Percentiles rank a stretch among this genome's conserved stretches.
These are phyloP conservation scores for Thermothielavioides terrestris DNA, from an alignment of 495 filamentous ascomycete genomes.

Conservation along the genomic window DNA sequence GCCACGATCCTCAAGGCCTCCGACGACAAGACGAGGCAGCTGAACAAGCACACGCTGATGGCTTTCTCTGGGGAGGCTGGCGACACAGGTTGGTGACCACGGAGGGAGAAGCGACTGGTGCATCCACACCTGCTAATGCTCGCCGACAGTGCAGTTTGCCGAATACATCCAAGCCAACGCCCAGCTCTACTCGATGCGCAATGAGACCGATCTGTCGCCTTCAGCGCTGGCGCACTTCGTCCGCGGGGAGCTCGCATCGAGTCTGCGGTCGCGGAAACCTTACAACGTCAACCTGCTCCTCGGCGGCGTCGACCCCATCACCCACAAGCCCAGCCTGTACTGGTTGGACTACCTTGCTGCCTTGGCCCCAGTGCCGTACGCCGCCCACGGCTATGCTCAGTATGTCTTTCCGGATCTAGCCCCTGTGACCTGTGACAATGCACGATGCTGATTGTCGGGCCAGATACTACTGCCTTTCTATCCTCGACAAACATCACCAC, in stretches of 20 bases:
- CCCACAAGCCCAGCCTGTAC: constrained; percentile 78
- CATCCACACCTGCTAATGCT: constrained; percentile 22
- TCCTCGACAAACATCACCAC: constrained; percentile 96
- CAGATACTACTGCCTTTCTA: constrained; percentile 85
- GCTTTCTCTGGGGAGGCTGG: constrained; percentile 95
- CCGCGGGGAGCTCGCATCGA: constrained; percentile 80
- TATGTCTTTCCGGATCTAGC: constrained; percentile 40
- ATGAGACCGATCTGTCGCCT: constrained; percentile 81
- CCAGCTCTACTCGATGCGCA: constrained; percentile 97
- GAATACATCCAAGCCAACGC: constrained; percentile 99
- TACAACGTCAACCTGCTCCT: constrained; percentile 95
- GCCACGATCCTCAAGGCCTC: constrained; percentile 90
- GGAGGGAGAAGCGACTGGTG: not conserved
- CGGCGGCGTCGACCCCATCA: constrained; percentile 83
- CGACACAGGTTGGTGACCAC: constrained; percentile 64
- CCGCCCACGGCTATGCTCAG: constrained; percentile 96
- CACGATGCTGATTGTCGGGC: constrained; percentile 7
- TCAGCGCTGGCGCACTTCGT: constrained; percentile 85
- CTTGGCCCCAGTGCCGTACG: constrained; percentile 80
- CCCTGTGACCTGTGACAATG: not conserved
- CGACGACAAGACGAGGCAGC: constrained; percentile 87
- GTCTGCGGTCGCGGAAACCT: constrained; percentile 80
- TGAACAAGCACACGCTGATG: constrained; percentile 92
- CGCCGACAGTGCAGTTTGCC: constrained; percentile 80
- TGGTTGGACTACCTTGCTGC: constrained; percentile 97